Conservation (phyloP, 257 asterid species). For the Nicotiana paniculata region DNA sequence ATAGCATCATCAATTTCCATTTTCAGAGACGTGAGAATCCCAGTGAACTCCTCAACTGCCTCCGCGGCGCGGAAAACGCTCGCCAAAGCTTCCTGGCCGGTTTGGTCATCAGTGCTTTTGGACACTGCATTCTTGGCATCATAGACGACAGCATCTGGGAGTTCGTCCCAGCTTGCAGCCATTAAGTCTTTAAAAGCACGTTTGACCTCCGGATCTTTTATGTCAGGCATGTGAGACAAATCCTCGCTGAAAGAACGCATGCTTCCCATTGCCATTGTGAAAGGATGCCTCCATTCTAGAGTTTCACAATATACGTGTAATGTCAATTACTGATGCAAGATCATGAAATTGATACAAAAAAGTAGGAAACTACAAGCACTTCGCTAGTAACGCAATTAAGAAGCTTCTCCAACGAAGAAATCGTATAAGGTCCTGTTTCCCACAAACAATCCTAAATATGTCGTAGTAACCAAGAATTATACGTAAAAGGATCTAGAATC, state of each 20-base stretch:
- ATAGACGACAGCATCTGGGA: conserved; percentile 53
- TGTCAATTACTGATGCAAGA: neutral
- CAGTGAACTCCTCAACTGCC: conserved; percentile 88
- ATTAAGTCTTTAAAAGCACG: conserved; percentile 79
- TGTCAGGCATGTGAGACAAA: conserved; percentile 50
- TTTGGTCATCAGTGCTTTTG: conserved; percentile 68
- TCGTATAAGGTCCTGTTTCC: neutral
- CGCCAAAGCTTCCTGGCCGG: conserved; percentile 64
- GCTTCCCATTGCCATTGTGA: conserved; percentile 41
- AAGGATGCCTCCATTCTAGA: conserved; percentile 40
- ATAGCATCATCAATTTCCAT: conserved; percentile 86
- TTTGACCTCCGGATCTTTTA: conserved; percentile 60
- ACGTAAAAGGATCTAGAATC: neutral
- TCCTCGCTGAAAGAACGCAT: conserved; percentile 63
- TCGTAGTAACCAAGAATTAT: neutral
- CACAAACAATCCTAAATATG: neutral
- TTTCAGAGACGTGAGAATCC: conserved; percentile 62
- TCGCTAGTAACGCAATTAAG: neutral
- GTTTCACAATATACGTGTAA: conserved; percentile 9
- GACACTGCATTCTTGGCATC: conserved; percentile 61
- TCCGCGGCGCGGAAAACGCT: conserved; percentile 82
- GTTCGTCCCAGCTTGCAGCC: conserved; percentile 77
- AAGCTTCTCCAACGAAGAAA: neutral
- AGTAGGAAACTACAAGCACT: neutral
- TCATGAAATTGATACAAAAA: neutral